A percentile compares a stretch with the other conserved stretches of the same genome.
Evolutionary conservation across 2,329 filamentous ascomycete genomes (phyloP).

Genomic region (Penicillium sp.): DNA sequence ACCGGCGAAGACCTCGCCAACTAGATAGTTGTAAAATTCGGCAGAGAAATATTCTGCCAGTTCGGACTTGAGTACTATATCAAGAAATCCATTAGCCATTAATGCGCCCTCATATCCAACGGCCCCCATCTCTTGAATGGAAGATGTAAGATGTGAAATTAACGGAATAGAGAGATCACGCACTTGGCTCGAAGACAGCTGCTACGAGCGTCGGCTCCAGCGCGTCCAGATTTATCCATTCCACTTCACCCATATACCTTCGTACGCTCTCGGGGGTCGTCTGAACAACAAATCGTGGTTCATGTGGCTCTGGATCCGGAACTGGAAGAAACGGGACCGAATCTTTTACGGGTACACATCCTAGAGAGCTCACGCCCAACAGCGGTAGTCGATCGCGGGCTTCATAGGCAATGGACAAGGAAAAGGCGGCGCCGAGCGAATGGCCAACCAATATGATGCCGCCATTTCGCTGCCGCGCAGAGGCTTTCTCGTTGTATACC

Average conservation of each 20-base stretch:
- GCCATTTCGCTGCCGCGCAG: slow-evolving; percentile 8
- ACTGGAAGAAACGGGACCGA: not conserved
- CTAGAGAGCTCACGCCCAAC: slow-evolving; percentile 12
- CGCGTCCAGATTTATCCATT: slow-evolving; percentile 12
- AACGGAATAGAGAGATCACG: not conserved
- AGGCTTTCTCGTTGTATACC: slow-evolving; percentile 11
- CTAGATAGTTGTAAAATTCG: slow-evolving; percentile 10
- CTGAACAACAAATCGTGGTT: slow-evolving; percentile 10
- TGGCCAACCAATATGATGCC: slow-evolving; percentile 17
- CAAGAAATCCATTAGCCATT: not conserved
- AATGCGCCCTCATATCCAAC: not conserved
- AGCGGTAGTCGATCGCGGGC: slow-evolving; percentile 14
- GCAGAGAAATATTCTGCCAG: slow-evolving; percentile 7
- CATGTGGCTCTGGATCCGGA: slow-evolving; percentile 9
- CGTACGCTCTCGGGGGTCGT: slow-evolving; percentile 11
- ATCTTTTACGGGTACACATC: slow-evolving; percentile 4
- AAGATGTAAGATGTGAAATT: not conserved
- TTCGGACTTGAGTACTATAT: slow-evolving; percentile 13
- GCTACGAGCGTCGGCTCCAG: slow-evolving; percentile 4
- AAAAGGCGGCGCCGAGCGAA: slow-evolving; percentile 16
- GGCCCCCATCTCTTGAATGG: not conserved
- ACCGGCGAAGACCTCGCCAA: slow-evolving; percentile 4
- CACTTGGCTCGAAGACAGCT: slow-evolving; percentile 13
- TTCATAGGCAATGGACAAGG: slow-evolving; percentile 19
- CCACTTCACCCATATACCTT: slow-evolving; percentile 12